Conservation (phyloP, 1,284 basidiomycete genomes). For the Ceratobasidium sp. region DNA sequence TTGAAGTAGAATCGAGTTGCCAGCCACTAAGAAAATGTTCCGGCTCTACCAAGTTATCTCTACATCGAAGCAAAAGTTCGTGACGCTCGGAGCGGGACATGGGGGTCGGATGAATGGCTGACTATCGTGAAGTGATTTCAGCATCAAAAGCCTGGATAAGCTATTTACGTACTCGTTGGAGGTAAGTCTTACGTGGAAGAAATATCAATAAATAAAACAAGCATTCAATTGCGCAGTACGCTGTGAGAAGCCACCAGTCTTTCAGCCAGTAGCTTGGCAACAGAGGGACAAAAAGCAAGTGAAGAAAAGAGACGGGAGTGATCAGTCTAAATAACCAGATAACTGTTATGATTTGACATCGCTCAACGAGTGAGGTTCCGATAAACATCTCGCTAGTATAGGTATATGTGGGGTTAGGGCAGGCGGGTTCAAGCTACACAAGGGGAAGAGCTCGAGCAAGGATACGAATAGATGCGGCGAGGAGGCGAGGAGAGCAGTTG, state of each 20-base stretch:
- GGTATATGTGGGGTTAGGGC: background rate
- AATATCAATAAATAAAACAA: conserved; percentile 67
- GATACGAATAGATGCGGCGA: background rate
- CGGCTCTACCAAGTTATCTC: conserved; percentile 54
- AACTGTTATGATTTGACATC: background rate
- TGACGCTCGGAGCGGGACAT: conserved; percentile 63
- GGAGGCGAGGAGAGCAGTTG: too few species aligned
- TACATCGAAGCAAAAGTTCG: conserved; percentile 66
- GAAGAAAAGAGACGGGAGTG: conserved; percentile 21
- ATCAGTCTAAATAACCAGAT: conserved; percentile 17
- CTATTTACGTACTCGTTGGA: conserved; percentile 64
- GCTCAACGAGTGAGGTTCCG: conserved; percentile 13
- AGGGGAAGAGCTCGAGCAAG: too few species aligned
- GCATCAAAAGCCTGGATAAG: conserved; percentile 24
- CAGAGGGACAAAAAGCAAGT: background rate
- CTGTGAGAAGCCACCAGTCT: background rate
- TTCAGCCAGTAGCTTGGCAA: conserved; percentile 2
- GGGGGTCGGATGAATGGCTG: conserved; percentile 60
- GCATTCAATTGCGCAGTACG: conserved; percentile 57
- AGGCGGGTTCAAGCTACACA: background rate
- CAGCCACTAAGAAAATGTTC: conserved; percentile 64
- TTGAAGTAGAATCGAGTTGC: conserved; percentile 61
- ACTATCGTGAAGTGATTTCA: conserved; percentile 53
- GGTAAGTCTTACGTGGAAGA: conserved; percentile 60
- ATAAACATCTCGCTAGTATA: conserved; percentile 14